Conservation (phyloP, 106 monocot genomes). For the Dioscorea dumetorum region DNA sequence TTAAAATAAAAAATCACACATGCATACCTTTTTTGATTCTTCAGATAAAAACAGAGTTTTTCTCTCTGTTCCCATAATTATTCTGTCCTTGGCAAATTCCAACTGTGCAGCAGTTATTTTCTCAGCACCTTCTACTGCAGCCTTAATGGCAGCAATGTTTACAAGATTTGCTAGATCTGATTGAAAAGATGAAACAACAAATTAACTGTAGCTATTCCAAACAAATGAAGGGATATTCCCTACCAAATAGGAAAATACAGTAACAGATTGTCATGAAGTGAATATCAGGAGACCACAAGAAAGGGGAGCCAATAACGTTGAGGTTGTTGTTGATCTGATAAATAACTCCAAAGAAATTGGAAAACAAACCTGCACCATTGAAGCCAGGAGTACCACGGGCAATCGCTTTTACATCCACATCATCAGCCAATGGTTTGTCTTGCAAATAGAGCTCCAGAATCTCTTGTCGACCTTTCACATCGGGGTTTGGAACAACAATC, state of each 20-base stretch:
- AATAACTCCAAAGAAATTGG: background rate
- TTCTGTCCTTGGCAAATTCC: constrained; percentile 94
- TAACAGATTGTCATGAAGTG: too few species aligned
- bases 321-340: too few species aligned
- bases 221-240: too few species aligned
- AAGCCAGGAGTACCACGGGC: constrained; percentile 98
- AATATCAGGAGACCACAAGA: too few species aligned
- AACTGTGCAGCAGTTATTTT: constrained; percentile 58
- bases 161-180: constrained; percentile 95
- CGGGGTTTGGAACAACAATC: constrained; percentile 98
- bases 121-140: constrained; percentile 87
- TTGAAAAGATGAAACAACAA: too few species aligned
- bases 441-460: constrained; percentile 93
- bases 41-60: constrained; percentile 90
- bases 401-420: constrained; percentile 83
- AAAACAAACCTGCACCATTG: constrained; percentile 80
- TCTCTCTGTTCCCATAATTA: constrained; percentile 92
- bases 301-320: too few species aligned
- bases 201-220: too few species aligned
- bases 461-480: constrained; percentile 85
- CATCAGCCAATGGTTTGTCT: constrained; percentile 79
- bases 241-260: too few species aligned
- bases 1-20: background rate
- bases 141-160: constrained; percentile 96
- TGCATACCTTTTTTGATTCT: constrained; percentile 79